Percentiles rank a stretch among this genome's conserved stretches.
Conservation (phyloP, 495 filamentous ascomycete genomes). For the Penicillium taxi region DNA sequence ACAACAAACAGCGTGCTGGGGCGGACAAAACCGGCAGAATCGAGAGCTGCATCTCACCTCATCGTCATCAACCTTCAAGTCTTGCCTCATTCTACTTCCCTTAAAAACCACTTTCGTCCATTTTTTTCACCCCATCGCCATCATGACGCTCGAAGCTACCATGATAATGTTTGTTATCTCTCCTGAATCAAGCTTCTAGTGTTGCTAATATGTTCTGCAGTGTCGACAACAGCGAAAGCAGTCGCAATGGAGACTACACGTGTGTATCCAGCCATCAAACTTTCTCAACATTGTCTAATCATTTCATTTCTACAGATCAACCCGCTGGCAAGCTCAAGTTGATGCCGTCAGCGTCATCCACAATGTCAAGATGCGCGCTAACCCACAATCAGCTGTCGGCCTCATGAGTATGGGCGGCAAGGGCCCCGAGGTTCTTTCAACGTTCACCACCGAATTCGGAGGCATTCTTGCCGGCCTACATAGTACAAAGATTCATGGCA, state of each 20-base stretch:
- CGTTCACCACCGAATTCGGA: constrained; percentile 88
- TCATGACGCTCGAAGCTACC: constrained; percentile 64
- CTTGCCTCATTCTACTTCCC: constrained; percentile 10
- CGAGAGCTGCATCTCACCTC: constrained; percentile 16
- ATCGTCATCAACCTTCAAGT: constrained; percentile 18
- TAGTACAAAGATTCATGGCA: constrained; percentile 85
- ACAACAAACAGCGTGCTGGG: constrained; percentile 24
- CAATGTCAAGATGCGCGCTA: constrained; percentile 83
- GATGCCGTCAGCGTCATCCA: constrained; percentile 95
- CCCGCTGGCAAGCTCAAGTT: constrained; percentile 88
- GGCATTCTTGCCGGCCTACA: constrained; percentile 91
- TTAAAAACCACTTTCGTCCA: constrained; percentile 1
- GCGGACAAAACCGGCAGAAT: constrained; percentile 21
- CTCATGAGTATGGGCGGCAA: constrained; percentile 99
- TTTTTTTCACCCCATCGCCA: constrained; percentile 27
- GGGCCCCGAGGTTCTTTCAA: constrained; percentile 91
- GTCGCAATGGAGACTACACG: constrained; percentile 90
- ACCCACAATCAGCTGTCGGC: constrained; percentile 93
- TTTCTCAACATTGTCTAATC: constrained; percentile 12
- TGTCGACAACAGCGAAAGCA: constrained; percentile 97
- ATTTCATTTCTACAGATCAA: constrained; percentile 61
- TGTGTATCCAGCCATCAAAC: constrained; percentile 18
- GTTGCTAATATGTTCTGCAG: constrained; percentile 35
- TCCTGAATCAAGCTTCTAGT: constrained; percentile 9
- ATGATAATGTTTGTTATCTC: constrained; percentile 57